Percentiles rank a stretch among this genome's conserved stretches.
Evolutionary conservation across 164 flowering plant genomes (phyloP).

Genomic region (Nymphaea thermarum): DNA sequence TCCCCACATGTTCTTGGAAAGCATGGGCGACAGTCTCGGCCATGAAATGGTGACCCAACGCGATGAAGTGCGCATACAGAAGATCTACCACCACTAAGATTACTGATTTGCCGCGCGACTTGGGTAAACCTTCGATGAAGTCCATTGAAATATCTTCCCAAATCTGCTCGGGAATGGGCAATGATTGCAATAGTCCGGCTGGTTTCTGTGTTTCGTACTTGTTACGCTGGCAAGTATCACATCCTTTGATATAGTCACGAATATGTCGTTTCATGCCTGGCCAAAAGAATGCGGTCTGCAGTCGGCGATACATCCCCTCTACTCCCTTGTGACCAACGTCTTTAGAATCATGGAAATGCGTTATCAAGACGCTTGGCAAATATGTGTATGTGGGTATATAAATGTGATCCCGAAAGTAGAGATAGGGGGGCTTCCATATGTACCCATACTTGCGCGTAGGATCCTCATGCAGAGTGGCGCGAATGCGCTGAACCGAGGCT

Average conservation of each 20-base stretch:
- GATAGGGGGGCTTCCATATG: neutral
- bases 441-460: neutral
- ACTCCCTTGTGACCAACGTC: too few relatives aligned
- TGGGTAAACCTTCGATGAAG: constrained; percentile 2
- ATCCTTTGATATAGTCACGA: neutral
- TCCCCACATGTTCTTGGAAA: neutral
- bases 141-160: constrained; percentile 4
- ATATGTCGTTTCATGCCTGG: neutral
- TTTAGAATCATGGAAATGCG: neutral
- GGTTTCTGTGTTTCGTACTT: neutral
- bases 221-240: neutral
- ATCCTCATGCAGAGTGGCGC: neutral
- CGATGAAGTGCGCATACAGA: constrained; percentile 1
- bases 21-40: neutral
- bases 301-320: too few relatives aligned
- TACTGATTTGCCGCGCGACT: neutral
- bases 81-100: constrained; percentile 4
- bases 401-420: neutral
- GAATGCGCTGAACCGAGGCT: too few relatives aligned
- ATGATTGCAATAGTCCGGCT: neutral
- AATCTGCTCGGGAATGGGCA: neutral
- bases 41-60: neutral
- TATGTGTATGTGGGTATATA: neutral
- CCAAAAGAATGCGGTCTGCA: neutral
- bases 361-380: neutral